Evolutionary conservation across 768 basidiomycete species (phyloP).

Genomic region (Pisolithus tinctorius): DNA sequence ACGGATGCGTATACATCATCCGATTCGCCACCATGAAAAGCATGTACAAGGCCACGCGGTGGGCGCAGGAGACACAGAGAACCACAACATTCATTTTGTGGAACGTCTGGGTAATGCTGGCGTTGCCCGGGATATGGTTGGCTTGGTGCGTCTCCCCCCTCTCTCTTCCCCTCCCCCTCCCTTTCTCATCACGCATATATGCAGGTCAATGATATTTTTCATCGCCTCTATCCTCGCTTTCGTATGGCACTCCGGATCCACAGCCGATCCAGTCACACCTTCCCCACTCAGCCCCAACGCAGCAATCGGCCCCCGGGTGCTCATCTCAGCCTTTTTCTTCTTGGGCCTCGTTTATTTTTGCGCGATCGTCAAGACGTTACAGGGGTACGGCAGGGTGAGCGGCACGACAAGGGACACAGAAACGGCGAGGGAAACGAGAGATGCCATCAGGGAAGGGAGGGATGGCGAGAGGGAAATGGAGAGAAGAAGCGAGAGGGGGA

Average conservation of each 20-base stretch:
- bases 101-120: constrained; percentile 67
- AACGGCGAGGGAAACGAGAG: no score
- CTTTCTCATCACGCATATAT: background rate
- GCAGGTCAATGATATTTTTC: constrained; percentile 64
- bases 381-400: constrained; percentile 41
- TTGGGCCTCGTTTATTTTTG: constrained; percentile 57
- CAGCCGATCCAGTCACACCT: constrained; percentile 29
- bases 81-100: constrained; percentile 42
- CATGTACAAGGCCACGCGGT: constrained; percentile 63
- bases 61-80: constrained; percentile 67
- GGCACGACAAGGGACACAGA: background rate
- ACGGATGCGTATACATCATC: constrained; percentile 69
- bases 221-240: constrained; percentile 56
- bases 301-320: constrained; percentile 48
- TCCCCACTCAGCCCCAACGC: constrained; percentile 31
- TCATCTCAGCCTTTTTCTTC: constrained; percentile 45
- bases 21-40: constrained; percentile 67
- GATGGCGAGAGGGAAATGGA: no score
- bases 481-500: no score
- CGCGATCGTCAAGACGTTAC: constrained; percentile 57
- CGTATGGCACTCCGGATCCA: constrained; percentile 58
- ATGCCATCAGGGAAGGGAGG: no score
- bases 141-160: constrained; percentile 42
- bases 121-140: constrained; percentile 65
- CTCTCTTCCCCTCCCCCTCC: background rate